Base-by-base conservation (phyloP, 1,284 basidiomycete genomes). In the Amylostereum chailletii region DNA sequence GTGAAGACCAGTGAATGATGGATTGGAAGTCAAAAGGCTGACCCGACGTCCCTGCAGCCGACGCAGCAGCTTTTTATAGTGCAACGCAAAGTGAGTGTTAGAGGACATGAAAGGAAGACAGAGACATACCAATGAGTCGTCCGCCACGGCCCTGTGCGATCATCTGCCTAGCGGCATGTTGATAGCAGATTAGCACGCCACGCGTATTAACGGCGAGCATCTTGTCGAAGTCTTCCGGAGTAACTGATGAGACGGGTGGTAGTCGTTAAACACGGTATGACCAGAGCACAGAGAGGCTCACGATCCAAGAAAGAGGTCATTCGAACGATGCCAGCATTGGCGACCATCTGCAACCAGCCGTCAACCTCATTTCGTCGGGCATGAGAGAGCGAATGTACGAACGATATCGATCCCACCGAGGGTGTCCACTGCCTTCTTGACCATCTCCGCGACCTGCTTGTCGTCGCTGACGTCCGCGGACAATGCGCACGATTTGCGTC, bases 321-420 rank as follows among this genome's bases (percentile, higher is more conserved):
- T 56, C 58, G 62, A 42, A 60, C 64, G 19, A 71, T 65, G 3
- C 69, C 70, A 0, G 70, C 70, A 56, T 72, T 72, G 19, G 70
- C 68, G 34, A 72, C 67, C 57, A 62, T 58, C 52, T 53, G 32
- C 4, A 6, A 9, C 29, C 26, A 8, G 6, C 29, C n/a, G 7
- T 10, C n/a, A 10, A 31, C 7, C 11, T 27, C 5, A 29, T n/a
- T n/a, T 34, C 38, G 5, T 29, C 10, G n/a, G 6, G 5, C 10
- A 10, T 5, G 6, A 7, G 30, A 6, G 7, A 37, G 9, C n/a
- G 26, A 30, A 30, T n/a, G 32, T n/a, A 47, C 54, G 29, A 47
- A 57, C 55, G 8, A 53, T 46, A 33, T 55, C 53, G 8, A 57
- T 32, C 1, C 54, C 59, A 2, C 66, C 66, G 34, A 67, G 61